Evolutionary conservation across 306 rosid species (phyloP), one percentile per base, ranked within the genome.

Genomic region (Prosopis cineraria): DNA sequence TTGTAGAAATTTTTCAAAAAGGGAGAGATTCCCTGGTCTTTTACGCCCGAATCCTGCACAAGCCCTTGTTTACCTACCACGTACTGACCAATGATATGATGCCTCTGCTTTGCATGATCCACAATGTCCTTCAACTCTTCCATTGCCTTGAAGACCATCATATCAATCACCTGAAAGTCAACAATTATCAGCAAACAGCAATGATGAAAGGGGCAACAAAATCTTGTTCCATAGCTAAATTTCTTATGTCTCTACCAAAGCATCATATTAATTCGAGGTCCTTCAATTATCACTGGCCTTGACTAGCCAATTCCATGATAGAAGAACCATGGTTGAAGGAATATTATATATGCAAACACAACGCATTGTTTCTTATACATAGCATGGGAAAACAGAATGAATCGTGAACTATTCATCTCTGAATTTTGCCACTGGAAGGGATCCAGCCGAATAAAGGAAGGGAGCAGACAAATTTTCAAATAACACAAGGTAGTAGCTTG

Each of bases 91-190:
- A 94, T 72, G 44, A 92, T 84, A 82, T 94, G 98, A 82, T 94
- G 98, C 77, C 98, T 91, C 79, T 92, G 97, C 95, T 94, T 92
- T 75, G 97, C 89, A 76, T 92, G 97, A 66, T 94, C 82, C 73
- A 84, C 85, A 40, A 94, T 77, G 82, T 90, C 91, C 47, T 77
- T 84, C 73, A 94, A 88, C 92, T 92, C 98, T 84, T 92, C 98
- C 79, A 73, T 67, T 67, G 84, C 98, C 88, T 94, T 94, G 92
- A 94, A 90, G 58, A 94, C 83, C 85, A 94, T 88, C 92, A 94
- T 88, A 73, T 94, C 98, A 67, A 94, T 88, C 84, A 94, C 97
- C 98, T 94, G 90, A 40, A 87, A 40, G 72, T 68, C 73, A 37
- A 30, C 53, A 79, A 75, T 78, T 20, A 74, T 82, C 58, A 82